Evolutionary conservation across 2,329 filamentous ascomycete species (phyloP).

Genomic region (Elsinoe fawcettii): DNA sequence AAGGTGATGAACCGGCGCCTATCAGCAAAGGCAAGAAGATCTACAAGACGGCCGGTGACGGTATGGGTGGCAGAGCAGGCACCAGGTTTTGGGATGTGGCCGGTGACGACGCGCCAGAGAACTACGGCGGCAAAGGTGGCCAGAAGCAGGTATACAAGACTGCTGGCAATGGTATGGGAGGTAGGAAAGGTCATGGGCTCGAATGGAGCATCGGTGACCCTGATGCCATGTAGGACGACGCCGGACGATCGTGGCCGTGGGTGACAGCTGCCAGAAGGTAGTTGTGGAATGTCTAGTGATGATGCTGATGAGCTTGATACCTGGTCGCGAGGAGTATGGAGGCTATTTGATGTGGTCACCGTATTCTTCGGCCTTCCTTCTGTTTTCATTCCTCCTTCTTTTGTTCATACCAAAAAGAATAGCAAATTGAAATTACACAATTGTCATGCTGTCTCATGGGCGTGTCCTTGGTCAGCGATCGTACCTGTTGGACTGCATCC

Average conservation of each 20-base stretch:
- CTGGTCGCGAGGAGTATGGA: slow-evolving; percentile 2
- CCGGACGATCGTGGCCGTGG: neutral
- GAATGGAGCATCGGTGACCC: slow-evolving; percentile 13
- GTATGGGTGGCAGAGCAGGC: slow-evolving; percentile 54
- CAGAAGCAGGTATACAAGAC: slow-evolving; percentile 31
- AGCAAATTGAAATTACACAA: neutral
- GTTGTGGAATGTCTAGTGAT: neutral
- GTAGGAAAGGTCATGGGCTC: slow-evolving; percentile 9
- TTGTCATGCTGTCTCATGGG: neutral
- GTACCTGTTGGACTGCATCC: neutral
- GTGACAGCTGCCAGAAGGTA: neutral
- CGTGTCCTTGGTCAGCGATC: neutral
- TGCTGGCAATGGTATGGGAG: slow-evolving; percentile 53
- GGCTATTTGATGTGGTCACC: neutral
- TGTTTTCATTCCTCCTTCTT: neutral
- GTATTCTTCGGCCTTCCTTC: neutral
- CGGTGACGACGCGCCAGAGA: slow-evolving; percentile 39
- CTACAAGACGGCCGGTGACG: slow-evolving; percentile 36
- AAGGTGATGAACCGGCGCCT: neutral
- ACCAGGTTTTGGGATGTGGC: slow-evolving; percentile 48
- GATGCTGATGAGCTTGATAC: slow-evolving; percentile 10
- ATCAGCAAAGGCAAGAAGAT: slow-evolving; percentile 26
- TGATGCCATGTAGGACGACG: slow-evolving; percentile 2
- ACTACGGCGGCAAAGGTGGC: slow-evolving; percentile 17
- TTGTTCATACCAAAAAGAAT: neutral